These are phyloP conservation scores for Lichtheimia ramosa DNA, from an alignment of 371 early-diverging fungal genomes.

Conservation along the genomic window DNA sequence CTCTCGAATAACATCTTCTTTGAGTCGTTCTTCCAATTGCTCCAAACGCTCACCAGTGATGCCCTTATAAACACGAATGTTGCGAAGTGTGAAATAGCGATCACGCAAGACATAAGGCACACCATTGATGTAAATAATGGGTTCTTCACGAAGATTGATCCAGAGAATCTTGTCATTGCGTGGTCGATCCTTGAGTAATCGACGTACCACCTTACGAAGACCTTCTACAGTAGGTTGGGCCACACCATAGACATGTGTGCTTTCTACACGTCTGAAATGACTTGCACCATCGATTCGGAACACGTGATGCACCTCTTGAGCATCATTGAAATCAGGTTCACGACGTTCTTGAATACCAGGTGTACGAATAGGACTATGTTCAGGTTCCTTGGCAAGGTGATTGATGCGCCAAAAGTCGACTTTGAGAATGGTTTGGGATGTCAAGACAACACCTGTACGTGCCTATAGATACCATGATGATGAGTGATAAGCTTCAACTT, in stretches of 20 bases:
- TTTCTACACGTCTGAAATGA: slow-evolving; percentile 45
- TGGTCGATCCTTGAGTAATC: slow-evolving; percentile 23
- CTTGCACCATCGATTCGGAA: slow-evolving; percentile 46
- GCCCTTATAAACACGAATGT: slow-evolving; percentile 70
- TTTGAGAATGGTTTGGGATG: slow-evolving; percentile 70
- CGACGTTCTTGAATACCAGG: slow-evolving; percentile 2
- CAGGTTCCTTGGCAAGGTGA: slow-evolving; percentile 14
- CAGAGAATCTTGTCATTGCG: slow-evolving; percentile 50
- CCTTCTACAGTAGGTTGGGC: slow-evolving; percentile 77
- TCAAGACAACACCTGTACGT: slow-evolving; percentile 66
- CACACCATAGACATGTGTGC: slow-evolving; percentile 59
- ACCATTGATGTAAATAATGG: slow-evolving; percentile 76
- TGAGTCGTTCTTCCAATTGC: slow-evolving; percentile 66
- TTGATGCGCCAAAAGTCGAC: slow-evolving; percentile 65
- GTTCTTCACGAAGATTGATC: slow-evolving; percentile 80
- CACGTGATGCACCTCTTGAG: slow-evolving; percentile 30
- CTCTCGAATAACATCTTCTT: slow-evolving; percentile 69
- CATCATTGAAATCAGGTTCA: background rate
- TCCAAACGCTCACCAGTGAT: slow-evolving; percentile 69
- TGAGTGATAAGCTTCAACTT: no score
- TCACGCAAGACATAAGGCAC: slow-evolving; percentile 75
- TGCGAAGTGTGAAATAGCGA: slow-evolving; percentile 62
- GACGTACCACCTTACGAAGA: slow-evolving; percentile 48
- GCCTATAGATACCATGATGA: slow-evolving; percentile 36
- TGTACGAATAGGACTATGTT: background rate